Evolutionary conservation across 2,329 filamentous ascomycete genomes (phyloP).

Genomic region (Mycosphaerella sp.): DNA sequence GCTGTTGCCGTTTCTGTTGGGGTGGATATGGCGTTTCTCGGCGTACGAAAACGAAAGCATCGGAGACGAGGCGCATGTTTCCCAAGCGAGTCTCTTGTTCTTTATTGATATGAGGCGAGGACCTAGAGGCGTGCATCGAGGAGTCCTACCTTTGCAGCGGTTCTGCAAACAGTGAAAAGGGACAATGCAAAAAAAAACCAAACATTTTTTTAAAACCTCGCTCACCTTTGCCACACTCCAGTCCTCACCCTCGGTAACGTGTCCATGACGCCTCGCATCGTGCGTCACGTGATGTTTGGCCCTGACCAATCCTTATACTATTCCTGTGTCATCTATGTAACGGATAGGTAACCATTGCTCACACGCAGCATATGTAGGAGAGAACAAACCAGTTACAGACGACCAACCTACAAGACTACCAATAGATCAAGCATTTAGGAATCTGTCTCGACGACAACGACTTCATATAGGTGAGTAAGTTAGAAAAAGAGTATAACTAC

Average conservation of each 20-base stretch:
- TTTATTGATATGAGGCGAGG: constrained; percentile 2
- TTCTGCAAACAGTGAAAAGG: constrained; percentile 3
- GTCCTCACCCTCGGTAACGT: background rate
- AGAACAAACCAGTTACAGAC: no score
- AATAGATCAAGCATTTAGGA: no score
- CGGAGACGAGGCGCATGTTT: constrained; percentile 12
- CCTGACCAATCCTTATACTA: background rate
- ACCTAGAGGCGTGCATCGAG: constrained; percentile 12
- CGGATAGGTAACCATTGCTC: no score
- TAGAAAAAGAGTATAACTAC: no score
- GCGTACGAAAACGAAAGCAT: constrained; percentile 9
- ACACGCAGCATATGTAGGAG: no score
- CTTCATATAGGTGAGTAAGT: no score
- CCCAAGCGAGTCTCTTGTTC: constrained; percentile 5
- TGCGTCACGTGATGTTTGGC: background rate
- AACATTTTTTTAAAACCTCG: background rate
- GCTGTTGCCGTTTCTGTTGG: background rate
- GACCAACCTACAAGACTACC: no score
- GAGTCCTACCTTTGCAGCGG: constrained; percentile 12
- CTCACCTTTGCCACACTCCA: no score
- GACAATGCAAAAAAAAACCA: constrained; percentile 9
- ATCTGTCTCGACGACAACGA: no score
- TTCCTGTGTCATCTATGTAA: no score
- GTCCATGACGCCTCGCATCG: background rate
- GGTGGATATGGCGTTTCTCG: constrained; percentile 5